Conservation (phyloP, 176 grass and related monocot genomes). For the Oryza coarctata region DNA sequence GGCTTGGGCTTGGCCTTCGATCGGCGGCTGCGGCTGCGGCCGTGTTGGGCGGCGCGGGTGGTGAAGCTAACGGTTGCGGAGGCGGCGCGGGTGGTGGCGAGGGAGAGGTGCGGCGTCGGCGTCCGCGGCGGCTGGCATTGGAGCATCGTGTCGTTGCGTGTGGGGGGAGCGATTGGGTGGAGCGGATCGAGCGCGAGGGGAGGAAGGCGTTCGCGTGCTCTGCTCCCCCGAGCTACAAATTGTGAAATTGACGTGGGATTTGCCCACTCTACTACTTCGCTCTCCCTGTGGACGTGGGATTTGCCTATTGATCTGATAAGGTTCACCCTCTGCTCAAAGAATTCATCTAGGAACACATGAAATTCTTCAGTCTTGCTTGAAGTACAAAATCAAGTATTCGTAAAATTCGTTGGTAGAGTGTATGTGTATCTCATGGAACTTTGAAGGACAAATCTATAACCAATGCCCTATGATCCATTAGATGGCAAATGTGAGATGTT, state of each 20-base stretch:
- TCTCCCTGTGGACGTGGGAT: too few relatives aligned
- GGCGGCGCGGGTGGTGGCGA: conserved; percentile 12
- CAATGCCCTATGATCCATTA: background rate
- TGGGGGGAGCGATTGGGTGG: conserved; percentile 6
- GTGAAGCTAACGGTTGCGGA: conserved; percentile 23
- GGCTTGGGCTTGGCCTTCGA: background rate
- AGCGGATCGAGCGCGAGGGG: background rate
- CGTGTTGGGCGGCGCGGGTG: background rate
- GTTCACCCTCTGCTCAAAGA: background rate
- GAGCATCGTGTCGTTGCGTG: conserved; percentile 31
- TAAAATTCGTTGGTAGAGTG: background rate
- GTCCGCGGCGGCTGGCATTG: conserved; percentile 1
- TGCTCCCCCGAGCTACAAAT: background rate
- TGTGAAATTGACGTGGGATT: background rate
- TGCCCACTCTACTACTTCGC: too few relatives aligned
- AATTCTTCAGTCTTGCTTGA: background rate
- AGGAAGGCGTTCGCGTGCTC: conserved; percentile 1
- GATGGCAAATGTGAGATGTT: background rate
- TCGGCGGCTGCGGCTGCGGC: conserved; percentile 4
- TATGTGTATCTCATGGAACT: too few relatives aligned
- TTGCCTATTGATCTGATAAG: background rate
- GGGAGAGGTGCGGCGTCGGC: background rate
- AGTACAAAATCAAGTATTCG: background rate
- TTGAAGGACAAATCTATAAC: background rate
- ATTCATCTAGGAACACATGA: background rate